A percentile compares a stretch with the other conserved stretches of the same genome.
Conservation (phyloP, 176 grass and related monocot species). For the Phoenix roebelenii region DNA sequence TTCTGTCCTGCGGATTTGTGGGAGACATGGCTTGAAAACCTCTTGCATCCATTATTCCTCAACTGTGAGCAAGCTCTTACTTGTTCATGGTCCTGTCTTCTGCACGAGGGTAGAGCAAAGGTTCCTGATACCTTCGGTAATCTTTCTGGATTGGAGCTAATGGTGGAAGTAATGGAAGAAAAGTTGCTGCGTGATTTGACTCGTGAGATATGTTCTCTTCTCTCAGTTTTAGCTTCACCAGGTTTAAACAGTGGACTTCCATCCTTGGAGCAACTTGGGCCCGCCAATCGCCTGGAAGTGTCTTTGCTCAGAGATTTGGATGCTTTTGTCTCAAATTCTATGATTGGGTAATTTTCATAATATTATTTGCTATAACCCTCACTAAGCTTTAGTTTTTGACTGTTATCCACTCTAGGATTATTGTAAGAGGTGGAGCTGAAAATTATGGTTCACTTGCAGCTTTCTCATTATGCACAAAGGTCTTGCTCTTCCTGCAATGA, state of each 20-base stretch:
- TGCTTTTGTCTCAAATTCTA: slow-evolving; percentile 58
- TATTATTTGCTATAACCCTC: background rate
- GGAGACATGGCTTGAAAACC: slow-evolving; percentile 45
- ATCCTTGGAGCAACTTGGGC: slow-evolving; percentile 79
- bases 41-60: slow-evolving; percentile 71
- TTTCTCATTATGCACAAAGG: slow-evolving; percentile 56
- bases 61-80: slow-evolving; percentile 89
- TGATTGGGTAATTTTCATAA: slow-evolving; percentile 54
- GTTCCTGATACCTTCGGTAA: slow-evolving; percentile 87
- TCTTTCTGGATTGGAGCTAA: slow-evolving; percentile 85
- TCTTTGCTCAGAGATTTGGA: slow-evolving; percentile 53
- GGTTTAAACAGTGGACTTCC: slow-evolving; percentile 72
- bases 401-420: no score
- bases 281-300: slow-evolving; percentile 54
- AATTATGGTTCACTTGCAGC: slow-evolving; percentile 29
- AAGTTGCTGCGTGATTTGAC: slow-evolving; percentile 92
- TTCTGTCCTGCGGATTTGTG: slow-evolving; percentile 64
- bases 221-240: slow-evolving; percentile 64
- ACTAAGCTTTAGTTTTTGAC: no score
- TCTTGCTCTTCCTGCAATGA: slow-evolving; percentile 50
- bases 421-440: no score
- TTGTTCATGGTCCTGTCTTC: slow-evolving; percentile 82
- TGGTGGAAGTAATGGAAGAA: slow-evolving; percentile 97
- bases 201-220: slow-evolving; percentile 77
- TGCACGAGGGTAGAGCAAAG: slow-evolving; percentile 61